A percentile compares a stretch with the other conserved stretches of the same genome.
phyloP scores from a whole-genome alignment of 1,284 basidiomycete genomes.

The Phellopilus nigrolimitatus region DNA sequence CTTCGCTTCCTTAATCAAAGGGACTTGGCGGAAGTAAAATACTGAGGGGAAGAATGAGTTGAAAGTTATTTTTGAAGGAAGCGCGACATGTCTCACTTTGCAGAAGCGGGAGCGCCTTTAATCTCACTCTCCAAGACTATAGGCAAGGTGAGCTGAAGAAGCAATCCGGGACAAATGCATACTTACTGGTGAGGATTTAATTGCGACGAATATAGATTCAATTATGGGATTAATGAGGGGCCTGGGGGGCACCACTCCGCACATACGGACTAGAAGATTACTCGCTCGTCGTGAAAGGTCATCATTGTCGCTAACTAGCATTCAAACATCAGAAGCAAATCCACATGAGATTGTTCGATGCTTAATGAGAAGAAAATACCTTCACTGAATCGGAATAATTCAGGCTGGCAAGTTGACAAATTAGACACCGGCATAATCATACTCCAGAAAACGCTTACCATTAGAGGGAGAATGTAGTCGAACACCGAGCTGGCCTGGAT shows the following conservation, averaged over 20 bases:
- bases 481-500: conserved; percentile 70
- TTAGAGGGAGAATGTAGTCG: conserved; percentile 75
- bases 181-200: conserved; percentile 59
- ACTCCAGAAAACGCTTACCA: conserved; percentile 42
- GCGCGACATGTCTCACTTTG: conserved; percentile 43
- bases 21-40: conserved; percentile 71
- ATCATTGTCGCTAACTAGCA: conserved; percentile 61
- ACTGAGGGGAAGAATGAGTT: conserved; percentile 35
- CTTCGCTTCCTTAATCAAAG: conserved; percentile 56
- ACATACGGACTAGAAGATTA: conserved; percentile 64
- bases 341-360: neutral
- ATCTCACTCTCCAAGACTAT: conserved; percentile 68
- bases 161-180: conserved; percentile 3
- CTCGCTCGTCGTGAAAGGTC: conserved; percentile 58
- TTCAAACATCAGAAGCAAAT: neutral
- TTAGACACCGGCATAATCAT: neutral
- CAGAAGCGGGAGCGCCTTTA: conserved; percentile 72
- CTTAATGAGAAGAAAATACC: conserved; percentile 32
- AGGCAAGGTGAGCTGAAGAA: conserved; percentile 5
- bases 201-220: conserved; percentile 61
- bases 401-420: conserved; percentile 48
- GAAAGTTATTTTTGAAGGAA: conserved; percentile 1
- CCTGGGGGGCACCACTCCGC: conserved; percentile 62
- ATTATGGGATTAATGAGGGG: conserved; percentile 54
- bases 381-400: conserved; percentile 69